Base-by-base conservation (phyloP, 2,329 filamentous ascomycete species). In the Trichoderma lentiforme region DNA sequence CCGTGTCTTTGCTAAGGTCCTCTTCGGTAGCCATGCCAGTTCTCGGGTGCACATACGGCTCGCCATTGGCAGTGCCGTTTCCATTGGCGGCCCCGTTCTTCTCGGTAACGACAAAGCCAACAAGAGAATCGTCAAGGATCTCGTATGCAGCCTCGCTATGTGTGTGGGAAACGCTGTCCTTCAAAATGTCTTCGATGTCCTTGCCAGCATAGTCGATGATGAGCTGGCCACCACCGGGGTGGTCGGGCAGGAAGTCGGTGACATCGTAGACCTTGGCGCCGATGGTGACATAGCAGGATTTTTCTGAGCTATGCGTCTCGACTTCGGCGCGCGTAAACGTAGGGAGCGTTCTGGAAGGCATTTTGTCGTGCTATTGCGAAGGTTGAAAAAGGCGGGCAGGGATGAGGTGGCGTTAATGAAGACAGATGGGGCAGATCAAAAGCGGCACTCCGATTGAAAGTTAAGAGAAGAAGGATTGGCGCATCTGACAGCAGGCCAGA, bases 61-160 rank as follows among this genome's bases (percentile, higher is more conserved):
- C 9, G 24, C 39, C 39, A 28, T 72, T 34, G 58, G 75, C 76
- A 9, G 56, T n/a, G 15, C 77, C 78, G 32, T 77, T 74, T 63
- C 79, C 82, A 63, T 82, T 82, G 53, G 76, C 73, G 60, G 75
- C 78, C 34, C 87, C 81, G 6, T 87, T 80, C 73, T 89, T 86
- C 47, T 90, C 86, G 2, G 87, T 87, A 6, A 87, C 86, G 39
- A 98, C 84, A 78, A 97, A 97, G 18, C 94, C 96, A 73, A 98
- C 86, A 18, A 95, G 87, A 60, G 89, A 92, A 53, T 98, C 96
- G 60, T 97, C 93, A 30, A 99, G 86, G 15, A 98, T 92, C 77
- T 98, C 95, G 82, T 98, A 99, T n/a, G 96, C 96, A 2, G 94
- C 88, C 73, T 98, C 95, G 62, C 92, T 94, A 81, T 99, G 96